These are phyloP conservation scores for Maudiozyma serrabonitensis DNA, from an alignment of 805 yeast genomes.

Conservation along the genomic window DNA sequence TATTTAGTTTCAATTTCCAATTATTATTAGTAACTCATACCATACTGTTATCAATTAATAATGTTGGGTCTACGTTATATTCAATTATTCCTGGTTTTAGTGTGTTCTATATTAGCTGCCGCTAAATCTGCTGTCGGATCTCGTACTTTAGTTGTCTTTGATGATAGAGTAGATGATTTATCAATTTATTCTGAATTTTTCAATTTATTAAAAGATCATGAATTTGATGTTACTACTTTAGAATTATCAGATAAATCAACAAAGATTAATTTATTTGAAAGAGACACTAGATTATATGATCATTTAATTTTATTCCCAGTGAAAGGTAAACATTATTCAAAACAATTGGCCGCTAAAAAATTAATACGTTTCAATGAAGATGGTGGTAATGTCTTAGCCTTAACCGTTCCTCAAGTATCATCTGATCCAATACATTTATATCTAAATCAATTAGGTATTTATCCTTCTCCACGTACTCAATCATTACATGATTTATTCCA, in stretches of 20 bases:
- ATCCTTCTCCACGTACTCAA: constrained; percentile 70
- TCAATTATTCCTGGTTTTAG: not conserved
- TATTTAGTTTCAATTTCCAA: not conserved
- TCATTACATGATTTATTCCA: constrained; percentile 57
- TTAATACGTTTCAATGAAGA: constrained; percentile 49
- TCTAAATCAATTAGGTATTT: constrained; percentile 72
- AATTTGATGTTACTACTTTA: constrained; percentile 23
- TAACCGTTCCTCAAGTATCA: constrained; percentile 44
- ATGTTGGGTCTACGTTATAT: not conserved
- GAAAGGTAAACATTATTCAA: constrained; percentile 36
- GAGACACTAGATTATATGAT: constrained; percentile 40
- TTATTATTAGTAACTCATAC: not conserved
- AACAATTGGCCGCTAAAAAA: constrained; percentile 34
- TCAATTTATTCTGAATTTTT: constrained; percentile 23
- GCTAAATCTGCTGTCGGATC: constrained; percentile 12
- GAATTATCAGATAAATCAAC: constrained; percentile 13
- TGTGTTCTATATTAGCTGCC: not conserved
- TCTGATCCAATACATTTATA: constrained; percentile 58
- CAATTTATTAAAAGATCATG: constrained; percentile 25
- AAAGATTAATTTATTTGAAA: constrained; percentile 20
- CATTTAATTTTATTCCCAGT: constrained; percentile 53
- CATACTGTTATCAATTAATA: not conserved
- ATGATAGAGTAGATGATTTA: constrained; percentile 21
- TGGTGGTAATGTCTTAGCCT: constrained; percentile 69
- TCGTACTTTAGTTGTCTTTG: constrained; percentile 28